Evolutionary conservation across 1,284 basidiomycete species (phyloP).

Genomic region (Paramarasmius palmivorus): DNA sequence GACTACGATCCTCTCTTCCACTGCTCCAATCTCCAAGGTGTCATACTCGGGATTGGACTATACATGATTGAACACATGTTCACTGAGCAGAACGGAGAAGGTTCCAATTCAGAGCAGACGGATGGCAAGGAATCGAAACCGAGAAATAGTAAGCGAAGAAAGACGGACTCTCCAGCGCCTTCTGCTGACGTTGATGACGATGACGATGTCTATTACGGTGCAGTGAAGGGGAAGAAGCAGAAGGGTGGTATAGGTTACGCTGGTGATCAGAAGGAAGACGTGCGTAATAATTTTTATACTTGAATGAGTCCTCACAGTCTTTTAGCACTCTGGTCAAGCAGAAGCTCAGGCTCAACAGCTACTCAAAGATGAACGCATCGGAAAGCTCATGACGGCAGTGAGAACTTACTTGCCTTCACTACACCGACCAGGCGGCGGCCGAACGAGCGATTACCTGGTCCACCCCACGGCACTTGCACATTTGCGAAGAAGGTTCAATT

Average conservation of each 20-base stretch:
- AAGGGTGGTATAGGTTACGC: constrained; percentile 86
- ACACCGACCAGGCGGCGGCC: constrained; percentile 67
- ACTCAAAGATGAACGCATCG: constrained; percentile 70
- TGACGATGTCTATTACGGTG: constrained; percentile 48
- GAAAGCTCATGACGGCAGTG: constrained; percentile 65
- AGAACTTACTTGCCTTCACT: constrained; percentile 80
- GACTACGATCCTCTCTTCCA: constrained; percentile 73
- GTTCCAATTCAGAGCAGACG: constrained; percentile 28
- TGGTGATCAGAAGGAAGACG: constrained; percentile 78
- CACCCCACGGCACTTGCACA: constrained; percentile 89
- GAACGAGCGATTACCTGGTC: constrained; percentile 83
- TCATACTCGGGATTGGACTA: constrained; percentile 83
- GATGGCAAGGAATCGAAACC: constrained; percentile 32
- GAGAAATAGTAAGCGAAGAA: constrained; percentile 52
- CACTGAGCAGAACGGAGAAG: constrained; percentile 53
- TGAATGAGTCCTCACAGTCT: neutral
- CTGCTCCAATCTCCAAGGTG: constrained; percentile 85
- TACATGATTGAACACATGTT: constrained; percentile 76
- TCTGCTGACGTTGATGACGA: constrained; percentile 54
- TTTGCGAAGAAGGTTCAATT: constrained; percentile 85
- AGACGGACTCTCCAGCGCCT: constrained; percentile 34
- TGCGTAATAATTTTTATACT: constrained; percentile 39
- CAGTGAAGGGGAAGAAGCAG: constrained; percentile 54
- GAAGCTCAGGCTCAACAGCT: constrained; percentile 74
- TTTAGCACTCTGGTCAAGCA: constrained; percentile 74